A percentile compares a stretch with the other conserved stretches of the same genome.
Conservation (phyloP, 331 rosid species). For the Pyrus hybrid region DNA sequence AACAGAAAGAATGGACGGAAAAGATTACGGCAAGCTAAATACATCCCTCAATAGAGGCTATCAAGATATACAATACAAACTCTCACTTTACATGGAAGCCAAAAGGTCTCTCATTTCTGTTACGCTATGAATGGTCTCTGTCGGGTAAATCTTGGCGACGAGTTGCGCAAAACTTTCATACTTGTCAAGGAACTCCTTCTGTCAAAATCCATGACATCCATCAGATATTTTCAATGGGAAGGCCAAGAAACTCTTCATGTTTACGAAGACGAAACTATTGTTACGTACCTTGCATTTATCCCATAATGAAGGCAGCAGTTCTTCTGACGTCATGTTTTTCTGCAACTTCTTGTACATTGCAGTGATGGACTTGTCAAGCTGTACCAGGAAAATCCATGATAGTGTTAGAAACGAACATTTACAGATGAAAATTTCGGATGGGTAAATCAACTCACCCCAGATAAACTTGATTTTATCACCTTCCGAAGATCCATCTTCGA, state of each 20-base stretch:
- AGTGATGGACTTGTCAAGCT: slow-evolving; percentile 77
- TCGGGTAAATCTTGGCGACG: slow-evolving; percentile 73
- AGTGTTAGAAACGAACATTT: slow-evolving; percentile 2
- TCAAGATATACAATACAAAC: background rate
- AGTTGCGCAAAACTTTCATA: slow-evolving; percentile 81
- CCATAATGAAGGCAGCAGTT: slow-evolving; percentile 94
- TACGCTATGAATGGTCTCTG: slow-evolving; percentile 54
- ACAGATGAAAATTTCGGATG: slow-evolving; percentile 2
- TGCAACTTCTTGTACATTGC: slow-evolving; percentile 93
- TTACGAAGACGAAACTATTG: background rate
- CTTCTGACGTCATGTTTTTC: slow-evolving; percentile 92
- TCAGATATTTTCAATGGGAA: slow-evolving; percentile 4
- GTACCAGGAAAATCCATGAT: slow-evolving; percentile 11
- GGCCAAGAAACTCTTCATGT: background rate
- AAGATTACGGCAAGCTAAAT: slow-evolving; percentile 5
- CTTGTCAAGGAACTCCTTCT: slow-evolving; percentile 93
- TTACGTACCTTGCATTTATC: slow-evolving; percentile 88
- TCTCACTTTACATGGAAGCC: slow-evolving; percentile 49
- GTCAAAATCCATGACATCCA: slow-evolving; percentile 21
- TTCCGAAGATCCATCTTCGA: slow-evolving; percentile 85
- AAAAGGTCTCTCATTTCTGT: slow-evolving; percentile 63
- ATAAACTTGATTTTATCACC: slow-evolving; percentile 71
- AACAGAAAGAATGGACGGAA: background rate
- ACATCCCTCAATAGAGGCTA: slow-evolving; percentile 1
- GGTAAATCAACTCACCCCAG: slow-evolving; percentile 54